Evolutionary conservation across 352 stramenopile species (phyloP), one percentile per base, ranked within the genome.

Genomic region (Lagenidium giganteum): DNA sequence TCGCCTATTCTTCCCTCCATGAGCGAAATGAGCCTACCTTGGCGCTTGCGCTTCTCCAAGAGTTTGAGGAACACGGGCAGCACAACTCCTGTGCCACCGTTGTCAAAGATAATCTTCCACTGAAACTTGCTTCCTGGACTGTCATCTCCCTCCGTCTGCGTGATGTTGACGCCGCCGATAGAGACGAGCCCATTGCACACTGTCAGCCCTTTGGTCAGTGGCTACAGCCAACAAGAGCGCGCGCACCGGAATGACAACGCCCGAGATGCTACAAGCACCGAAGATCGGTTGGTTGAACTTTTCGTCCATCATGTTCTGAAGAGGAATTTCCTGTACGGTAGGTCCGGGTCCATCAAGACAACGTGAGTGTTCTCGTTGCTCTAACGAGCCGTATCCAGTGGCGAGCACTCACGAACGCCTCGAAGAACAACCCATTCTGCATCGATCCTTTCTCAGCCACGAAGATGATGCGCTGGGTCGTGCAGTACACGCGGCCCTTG

Each of bases 231-330:
- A n/a, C n/a, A n/a, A n/a, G n/a, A n/a, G n/a, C n/a, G n/a, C n/a
- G 12, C 65, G 25, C 60, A 91, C 77, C 24, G 63, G 43, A 17
- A 67, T 50, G 26, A 89, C 77, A 42, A 87, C 48, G 2, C 83
- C 83, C 13, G 75, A 87, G 44, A 95, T 78, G 56, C 87, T 95
- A 44, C 86, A 93, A 17, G 83, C 78, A 11, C 83, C 83, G 39
- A 95, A 95, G 44, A 94, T 93, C 26, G 83, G 83, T 50, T 95
- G 83, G 50, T 94, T 95, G 41, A 95, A 95, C 50, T 93, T 95
- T 38, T 94, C 80, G 25, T 89, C 69, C 17, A 67, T 74, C 65
- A 95, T 89, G n/a, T 75, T 66, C 16, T 57, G 48, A 12, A 95
- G 61, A 21, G 78, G 80, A 9, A 95, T 74, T 60, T 93, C 74